Evolutionary conservation across 2,329 filamentous ascomycete species (phyloP).

Genomic region (Colletotrichum navitas): DNA sequence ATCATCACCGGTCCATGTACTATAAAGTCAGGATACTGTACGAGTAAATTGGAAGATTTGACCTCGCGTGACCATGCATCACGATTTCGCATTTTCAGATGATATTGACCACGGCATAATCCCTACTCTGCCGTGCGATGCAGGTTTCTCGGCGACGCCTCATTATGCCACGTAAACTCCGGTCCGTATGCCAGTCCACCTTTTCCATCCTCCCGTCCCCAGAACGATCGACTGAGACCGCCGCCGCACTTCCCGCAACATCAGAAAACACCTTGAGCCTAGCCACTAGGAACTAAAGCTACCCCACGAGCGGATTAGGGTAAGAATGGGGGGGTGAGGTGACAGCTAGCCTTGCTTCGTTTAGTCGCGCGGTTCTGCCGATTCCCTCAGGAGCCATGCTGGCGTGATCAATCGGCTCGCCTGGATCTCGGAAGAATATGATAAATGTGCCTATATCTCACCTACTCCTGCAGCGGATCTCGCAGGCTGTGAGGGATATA

Average conservation of each 20-base stretch:
- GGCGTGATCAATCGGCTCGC: background rate
- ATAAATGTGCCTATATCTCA: background rate
- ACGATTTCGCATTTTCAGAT: too few species aligned
- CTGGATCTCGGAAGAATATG: background rate
- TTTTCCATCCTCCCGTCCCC: background rate
- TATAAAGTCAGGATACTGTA: background rate
- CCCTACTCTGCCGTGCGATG: background rate
- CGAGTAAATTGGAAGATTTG: background rate
- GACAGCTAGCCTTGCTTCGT: background rate
- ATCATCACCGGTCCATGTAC: background rate
- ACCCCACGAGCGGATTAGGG: too few species aligned
- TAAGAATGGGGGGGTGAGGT: too few species aligned
- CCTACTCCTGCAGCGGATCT: background rate
- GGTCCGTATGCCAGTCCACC: background rate
- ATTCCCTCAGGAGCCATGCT: background rate
- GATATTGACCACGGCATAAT: background rate
- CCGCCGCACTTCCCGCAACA: background rate
- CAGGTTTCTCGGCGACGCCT: background rate
- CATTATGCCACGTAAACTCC: background rate
- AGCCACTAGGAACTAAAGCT: background rate
- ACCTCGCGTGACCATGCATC: background rate
- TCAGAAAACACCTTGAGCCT: background rate
- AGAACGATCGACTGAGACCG: background rate
- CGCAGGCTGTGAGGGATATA: background rate
- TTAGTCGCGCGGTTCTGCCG: background rate